Base-by-base conservation (phyloP, 192 early-diverging fungal species). In the Mortierella alpina region DNA sequence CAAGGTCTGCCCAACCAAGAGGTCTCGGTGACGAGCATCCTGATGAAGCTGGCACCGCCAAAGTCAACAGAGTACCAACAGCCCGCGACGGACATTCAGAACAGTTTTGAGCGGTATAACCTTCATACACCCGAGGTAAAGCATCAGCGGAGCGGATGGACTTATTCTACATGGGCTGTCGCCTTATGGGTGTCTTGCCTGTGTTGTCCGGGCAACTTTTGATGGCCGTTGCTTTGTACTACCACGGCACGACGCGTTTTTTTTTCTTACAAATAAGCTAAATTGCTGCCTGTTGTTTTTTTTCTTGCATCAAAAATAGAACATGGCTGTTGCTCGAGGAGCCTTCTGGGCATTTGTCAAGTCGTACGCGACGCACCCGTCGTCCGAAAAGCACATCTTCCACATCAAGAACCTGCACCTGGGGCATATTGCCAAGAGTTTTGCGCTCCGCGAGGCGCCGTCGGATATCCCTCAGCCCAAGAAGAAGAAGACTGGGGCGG, bases 391-490 rank as follows among this genome's bases (percentile, higher is more conserved):
- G 49, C 92, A 93, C 47, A 93, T 99, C 23, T 99, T 99, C 88
- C 97, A 99, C 73, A 86, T 99, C 70, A 91, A 92, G 61, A 94
- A 95, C 66, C 84, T 99, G 72, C 98, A 99, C 84, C 86, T 99
- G 64, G 98, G 98, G 7, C 98, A 99, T 77, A 83, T 97, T 69
- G 98, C 97, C 56, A 99, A 99, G 84, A 87, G 92, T 18, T 99
- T 99, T 91, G 96, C 90, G n/a, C 85, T 99, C 57, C 90, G 96
- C 31, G 98, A 99, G 72, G 92, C 95, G 5, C 98, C 98, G 5
- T 90, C 90, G 20, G 85, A 92, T 62, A 83, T 90, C 40, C 83
- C 85, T 42, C 85, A 86, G 63, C 70, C 73, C 20, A 84, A 82
- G 46, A 86, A 74, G 53, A 85, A 89, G 55, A 70, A 70, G 39